Percentiles rank a stretch among this genome's conserved stretches.
Evolutionary conservation across 2,329 filamentous ascomycete species (phyloP).

Genomic region (Chrysosporium queenslandicum): DNA sequence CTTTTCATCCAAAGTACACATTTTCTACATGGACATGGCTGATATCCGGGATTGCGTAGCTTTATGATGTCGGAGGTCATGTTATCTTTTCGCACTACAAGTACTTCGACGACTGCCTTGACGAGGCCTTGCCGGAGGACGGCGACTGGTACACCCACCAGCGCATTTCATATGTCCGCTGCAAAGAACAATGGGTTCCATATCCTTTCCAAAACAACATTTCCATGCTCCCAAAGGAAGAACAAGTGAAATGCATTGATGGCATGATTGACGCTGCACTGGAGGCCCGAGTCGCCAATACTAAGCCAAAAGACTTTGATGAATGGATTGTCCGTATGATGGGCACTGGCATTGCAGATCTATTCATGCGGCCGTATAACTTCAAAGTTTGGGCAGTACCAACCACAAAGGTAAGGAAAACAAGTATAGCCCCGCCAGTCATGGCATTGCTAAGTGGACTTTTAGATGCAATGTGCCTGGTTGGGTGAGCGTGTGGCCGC

Average conservation of each 20-base stretch:
- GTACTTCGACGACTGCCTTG: conserved; percentile 98
- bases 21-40: neutral
- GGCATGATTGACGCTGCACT: conserved; percentile 92
- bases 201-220: conserved; percentile 99
- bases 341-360: conserved; percentile 77
- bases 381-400: conserved; percentile 99
- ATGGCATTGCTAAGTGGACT: neutral
- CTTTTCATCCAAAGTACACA: neutral
- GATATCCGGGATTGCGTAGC: conserved; percentile 41
- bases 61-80: conserved; percentile 97
- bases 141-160: conserved; percentile 97
- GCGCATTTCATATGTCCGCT: conserved; percentile 97
- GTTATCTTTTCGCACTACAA: conserved; percentile 99
- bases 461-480: conserved; percentile 96
- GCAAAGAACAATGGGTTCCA: conserved; percentile 91
- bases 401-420: conserved; percentile 68
- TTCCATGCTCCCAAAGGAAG: conserved; percentile 92
- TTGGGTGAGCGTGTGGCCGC: conserved; percentile 96
- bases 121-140: conserved; percentile 88
- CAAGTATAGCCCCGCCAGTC: neutral
- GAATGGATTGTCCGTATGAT: conserved; percentile 95
- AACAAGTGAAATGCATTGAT: conserved; percentile 88
- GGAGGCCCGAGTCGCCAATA: conserved; percentile 60
- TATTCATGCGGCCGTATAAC: conserved; percentile 99
- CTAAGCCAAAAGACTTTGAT: conserved; percentile 93